Conservation (phyloP, 2,329 filamentous ascomycete genomes). For the Fusarium chaquense region DNA sequence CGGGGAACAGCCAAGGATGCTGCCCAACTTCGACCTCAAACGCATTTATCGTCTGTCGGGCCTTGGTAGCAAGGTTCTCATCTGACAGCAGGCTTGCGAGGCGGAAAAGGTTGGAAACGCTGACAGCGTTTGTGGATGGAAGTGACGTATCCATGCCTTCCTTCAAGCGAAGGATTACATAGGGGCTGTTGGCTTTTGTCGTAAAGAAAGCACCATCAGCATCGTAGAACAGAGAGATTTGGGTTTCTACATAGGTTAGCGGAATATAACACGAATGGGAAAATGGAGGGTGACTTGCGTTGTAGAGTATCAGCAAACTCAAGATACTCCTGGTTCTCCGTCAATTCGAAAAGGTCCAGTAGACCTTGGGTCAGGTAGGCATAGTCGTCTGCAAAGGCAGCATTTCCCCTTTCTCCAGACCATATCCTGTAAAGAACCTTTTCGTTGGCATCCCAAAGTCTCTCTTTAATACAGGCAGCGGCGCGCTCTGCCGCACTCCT, state of each 20-base stretch:
- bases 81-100: conserved; percentile 78
- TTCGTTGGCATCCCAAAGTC: conserved; percentile 75
- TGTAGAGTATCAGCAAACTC: conserved; percentile 87
- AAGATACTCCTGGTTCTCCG: conserved; percentile 79
- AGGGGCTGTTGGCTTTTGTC: conserved; percentile 70
- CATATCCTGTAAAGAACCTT: conserved; percentile 80
- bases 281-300: conserved; percentile 58
- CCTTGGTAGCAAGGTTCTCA: conserved; percentile 71
- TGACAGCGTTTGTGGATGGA: conserved; percentile 89
- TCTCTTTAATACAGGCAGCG: conserved; percentile 76
- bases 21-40: conserved; percentile 94
- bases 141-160: conserved; percentile 94
- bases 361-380: conserved; percentile 87
- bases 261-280: background rate
- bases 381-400: conserved; percentile 93
- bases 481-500: conserved; percentile 74
- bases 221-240: conserved; percentile 85
- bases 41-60: conserved; percentile 80
- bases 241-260: conserved; percentile 64
- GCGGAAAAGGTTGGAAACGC: conserved; percentile 88
- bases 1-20: conserved; percentile 91
- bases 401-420: conserved; percentile 72
- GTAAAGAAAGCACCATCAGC: conserved; percentile 77
- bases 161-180: conserved; percentile 88
- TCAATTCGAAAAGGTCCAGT: conserved; percentile 85